Evolutionary conservation across 352 stramenopile genomes (phyloP), one percentile per base, ranked within the genome.

Genomic region (Globisporangium nunn): DNA sequence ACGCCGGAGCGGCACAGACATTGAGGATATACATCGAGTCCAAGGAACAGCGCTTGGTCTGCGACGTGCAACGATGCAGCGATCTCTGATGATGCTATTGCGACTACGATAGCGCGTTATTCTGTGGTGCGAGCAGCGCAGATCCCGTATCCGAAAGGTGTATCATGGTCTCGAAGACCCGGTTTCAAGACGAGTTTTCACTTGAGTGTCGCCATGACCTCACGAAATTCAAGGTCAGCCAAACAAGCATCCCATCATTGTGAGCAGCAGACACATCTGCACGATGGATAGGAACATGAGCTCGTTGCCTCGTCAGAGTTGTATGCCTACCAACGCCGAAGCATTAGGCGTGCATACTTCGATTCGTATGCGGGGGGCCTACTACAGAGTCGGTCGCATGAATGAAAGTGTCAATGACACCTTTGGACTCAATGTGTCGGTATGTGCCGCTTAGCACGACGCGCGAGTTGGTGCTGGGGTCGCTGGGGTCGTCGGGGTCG

Each of bases 11-110:
- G 18, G 35, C 45, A 14, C 49, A 60, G 6, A 33, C 35, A 4
- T 28, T 60, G 44, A n/a, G 5, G 14, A 48, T 41, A 2, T 57
- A 49, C 41, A 46, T 46, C 41, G 41, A 46, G 17, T 46, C 41
- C 14, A 23, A 23, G 17, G 41, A 46, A 15, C 14, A 46, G 8
- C 41, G 41, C 41, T 46, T 46, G 41, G 41, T 46, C 14, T 46
- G 41, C 41, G 41, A 46, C n/a, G 41, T 46, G 5, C 41, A 15
- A 17, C 41, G 41, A 2, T 46, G 41, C 41, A 46, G 41, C 41
- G 41, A 46, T 18, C 41, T 46, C 12, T 46, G 41, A 46, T 37
- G 31, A 4, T 8, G 31, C 7, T 37, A 37, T 2, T 37, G 4
- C 31, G 31, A 37, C 31, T 37, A n/a, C n/a, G n/a, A n/a, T n/a